These are phyloP conservation scores for Microcyclospora tardicrescens DNA, from an alignment of 2,329 filamentous ascomycete genomes.

Conservation along the genomic window DNA sequence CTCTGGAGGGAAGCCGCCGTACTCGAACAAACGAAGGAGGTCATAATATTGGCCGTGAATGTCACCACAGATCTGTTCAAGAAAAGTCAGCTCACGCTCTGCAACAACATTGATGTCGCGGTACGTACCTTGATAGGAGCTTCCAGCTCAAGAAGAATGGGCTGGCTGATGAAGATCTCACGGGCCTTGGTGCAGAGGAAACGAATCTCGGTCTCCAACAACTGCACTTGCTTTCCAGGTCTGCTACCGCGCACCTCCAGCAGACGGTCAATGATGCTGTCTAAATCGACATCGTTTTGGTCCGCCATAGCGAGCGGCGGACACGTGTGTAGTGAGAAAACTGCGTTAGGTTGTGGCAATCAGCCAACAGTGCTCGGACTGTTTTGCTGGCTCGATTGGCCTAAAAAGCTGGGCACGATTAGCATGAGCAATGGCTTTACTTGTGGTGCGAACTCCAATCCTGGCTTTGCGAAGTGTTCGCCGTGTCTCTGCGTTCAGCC, in stretches of 20 bases:
- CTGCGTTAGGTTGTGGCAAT: conserved; percentile 1
- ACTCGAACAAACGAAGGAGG: conserved; percentile 91
- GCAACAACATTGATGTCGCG: neutral
- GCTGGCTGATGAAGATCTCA: conserved; percentile 99
- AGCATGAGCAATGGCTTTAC: no score
- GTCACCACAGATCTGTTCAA: conserved; percentile 81
- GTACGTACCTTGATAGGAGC: conserved; percentile 88
- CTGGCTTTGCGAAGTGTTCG: no score
- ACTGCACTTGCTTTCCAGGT: conserved; percentile 95
- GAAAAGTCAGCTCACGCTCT: conserved; percentile 6
- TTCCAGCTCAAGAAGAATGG: conserved; percentile 92
- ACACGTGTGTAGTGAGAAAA: conserved; percentile 2
- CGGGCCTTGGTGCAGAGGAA: conserved; percentile 96
- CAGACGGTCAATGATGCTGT: conserved; percentile 97
- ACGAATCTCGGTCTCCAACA: conserved; percentile 90
- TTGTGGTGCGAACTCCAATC: no score
- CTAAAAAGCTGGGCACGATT: no score
- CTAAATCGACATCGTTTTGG: conserved; percentile 86
- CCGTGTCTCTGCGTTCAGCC: no score
- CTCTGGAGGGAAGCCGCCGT: conserved; percentile 94
- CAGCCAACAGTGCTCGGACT: conserved; percentile 11
- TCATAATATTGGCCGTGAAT: conserved; percentile 99
- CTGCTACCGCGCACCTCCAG: conserved; percentile 95
- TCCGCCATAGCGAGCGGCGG: conserved; percentile 49
- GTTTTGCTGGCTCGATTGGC: neutral